Base-by-base conservation (phyloP, 768 basidiomycete species). In the Pholiota molesta region DNA sequence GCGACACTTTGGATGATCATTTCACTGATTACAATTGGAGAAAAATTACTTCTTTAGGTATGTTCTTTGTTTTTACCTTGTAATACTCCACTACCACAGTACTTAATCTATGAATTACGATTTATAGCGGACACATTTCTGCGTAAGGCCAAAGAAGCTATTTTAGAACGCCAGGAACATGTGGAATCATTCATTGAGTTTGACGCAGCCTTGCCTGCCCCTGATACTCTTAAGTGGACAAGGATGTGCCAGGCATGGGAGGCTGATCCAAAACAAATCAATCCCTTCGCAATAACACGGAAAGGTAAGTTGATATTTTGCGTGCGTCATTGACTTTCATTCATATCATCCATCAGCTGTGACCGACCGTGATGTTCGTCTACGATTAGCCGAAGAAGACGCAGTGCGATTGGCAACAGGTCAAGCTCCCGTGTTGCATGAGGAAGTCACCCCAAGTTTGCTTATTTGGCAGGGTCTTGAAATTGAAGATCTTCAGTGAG, bases 401-500 rank as follows among this genome's bases (percentile, higher is more conserved):
- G 52, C 62, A 0, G 45, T 40, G 11, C 65, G 65, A 1, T 14
- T 70, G 6, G 31, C 53, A 14, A 40, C 19, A 9, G 64, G 42
- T 8, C 53, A 54, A 3, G 44, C 28, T 33, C 37, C 1, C 0
- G 11, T 57, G 28, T 19, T 72, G 8, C 69, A 69, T 45, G 45
- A 55, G 14, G 57, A 67, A 31, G 44, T 69, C 0, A 52, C 68
- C 0, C 71, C 74, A 7, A 70, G 69, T 33, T 52, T 66, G 11
- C 63, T 79, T 16, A 66, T 78, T 40, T 62, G 60, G 0, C 65
- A 65, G 23, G 76, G 72, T 5, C 52, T 78, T 0, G 72, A 78
- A 31, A 29, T 79, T 8, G 75, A 79, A 58, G 73, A 73, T 14
- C 64, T 62, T 37, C 75, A 78, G 76, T 77, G 54, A 31, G 74